Evolutionary conservation across 1,284 basidiomycete species (phyloP), one percentile per base, ranked within the genome.

Genomic region (Cerrena zonata): DNA sequence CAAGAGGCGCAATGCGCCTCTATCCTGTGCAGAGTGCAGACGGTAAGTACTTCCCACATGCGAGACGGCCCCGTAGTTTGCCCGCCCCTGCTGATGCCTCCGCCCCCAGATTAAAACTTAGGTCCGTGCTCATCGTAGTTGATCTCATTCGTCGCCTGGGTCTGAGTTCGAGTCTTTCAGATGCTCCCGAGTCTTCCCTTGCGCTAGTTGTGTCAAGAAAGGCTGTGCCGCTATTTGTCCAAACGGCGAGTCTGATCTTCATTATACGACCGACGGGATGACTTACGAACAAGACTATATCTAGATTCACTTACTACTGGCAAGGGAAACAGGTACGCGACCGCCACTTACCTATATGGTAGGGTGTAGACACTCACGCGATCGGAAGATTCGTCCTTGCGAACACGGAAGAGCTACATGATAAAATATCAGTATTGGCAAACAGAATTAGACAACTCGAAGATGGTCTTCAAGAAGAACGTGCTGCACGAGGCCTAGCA

Each of bases 291-390:
- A n/a, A n/a, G n/a, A n/a, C n/a, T n/a, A n/a, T n/a, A n/a, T n/a
- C 19, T 61, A 84, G 82, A 79, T 15, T 82, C 81, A 38, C 70
- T 86, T 44, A 84, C 82, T 5, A 84, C 83, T n/a, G 82, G 83
- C 50, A 84, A 82, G 62, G 83, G 83, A 18, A 86, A 84, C 62
- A 70, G 82, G 81, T 82, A 25, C 5, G 21, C 18, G 48, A 46
- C 25, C 38, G 22, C 41, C 5, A 19, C 18, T 24, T n/a, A 10
- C 13, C 41, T 19, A 19, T n/a, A n/a, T n/a, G n/a, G n/a, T n/a
- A n/a, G n/a, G n/a, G n/a, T n/a, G 21, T 42, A 3, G 19, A 22
- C 19, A 42, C 41, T 23, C 19, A 42, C 41, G 41, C 19, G 19
- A 19, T 10, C 21, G 4, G 13, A 11, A 84, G 82, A 60, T 83